Evolutionary conservation across 2,329 filamentous ascomycete species (phyloP).

Genomic region (Ophiostoma australiae): DNA sequence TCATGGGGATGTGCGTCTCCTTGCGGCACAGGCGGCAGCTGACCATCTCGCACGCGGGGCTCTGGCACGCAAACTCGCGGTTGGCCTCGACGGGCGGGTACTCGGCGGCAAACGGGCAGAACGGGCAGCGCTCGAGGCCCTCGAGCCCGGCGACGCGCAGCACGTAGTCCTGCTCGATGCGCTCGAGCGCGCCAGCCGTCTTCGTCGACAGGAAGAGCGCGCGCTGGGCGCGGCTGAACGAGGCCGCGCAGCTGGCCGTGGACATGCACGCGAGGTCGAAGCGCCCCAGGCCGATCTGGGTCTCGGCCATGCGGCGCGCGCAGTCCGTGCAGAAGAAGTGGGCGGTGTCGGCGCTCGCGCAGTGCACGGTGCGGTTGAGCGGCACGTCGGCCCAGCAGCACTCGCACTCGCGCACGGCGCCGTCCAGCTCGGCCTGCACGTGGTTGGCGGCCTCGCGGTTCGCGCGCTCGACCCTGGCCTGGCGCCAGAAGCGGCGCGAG

Average conservation of each 20-base stretch:
- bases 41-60: slow-evolving; percentile 56
- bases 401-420: slow-evolving; percentile 60
- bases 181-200: slow-evolving; percentile 58
- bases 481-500: slow-evolving; percentile 27
- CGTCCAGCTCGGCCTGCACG: slow-evolving; percentile 40
- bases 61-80: slow-evolving; percentile 68
- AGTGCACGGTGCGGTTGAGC: slow-evolving; percentile 63
- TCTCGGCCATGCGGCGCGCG: slow-evolving; percentile 59
- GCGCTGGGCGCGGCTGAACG: slow-evolving; percentile 45
- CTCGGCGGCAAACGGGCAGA: slow-evolving; percentile 75
- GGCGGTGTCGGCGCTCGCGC: slow-evolving; percentile 50
- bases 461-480: slow-evolving; percentile 31
- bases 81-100: slow-evolving; percentile 62
- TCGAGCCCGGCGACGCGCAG: slow-evolving; percentile 67
- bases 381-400: slow-evolving; percentile 68
- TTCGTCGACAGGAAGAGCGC: slow-evolving; percentile 54
- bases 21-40: slow-evolving; percentile 65
- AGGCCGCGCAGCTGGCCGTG: slow-evolving; percentile 56
- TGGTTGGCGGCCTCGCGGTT: slow-evolving; percentile 41
- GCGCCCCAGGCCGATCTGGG: slow-evolving; percentile 62
- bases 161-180: slow-evolving; percentile 65
- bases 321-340: slow-evolving; percentile 66
- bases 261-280: slow-evolving; percentile 69
- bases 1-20: slow-evolving; percentile 66
- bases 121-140: slow-evolving; percentile 70